Percentiles rank a stretch among this genome's conserved stretches.
phyloP scores from a whole-genome alignment of 1,284 basidiomycete species.

The Naganishia liquefaciens region DNA sequence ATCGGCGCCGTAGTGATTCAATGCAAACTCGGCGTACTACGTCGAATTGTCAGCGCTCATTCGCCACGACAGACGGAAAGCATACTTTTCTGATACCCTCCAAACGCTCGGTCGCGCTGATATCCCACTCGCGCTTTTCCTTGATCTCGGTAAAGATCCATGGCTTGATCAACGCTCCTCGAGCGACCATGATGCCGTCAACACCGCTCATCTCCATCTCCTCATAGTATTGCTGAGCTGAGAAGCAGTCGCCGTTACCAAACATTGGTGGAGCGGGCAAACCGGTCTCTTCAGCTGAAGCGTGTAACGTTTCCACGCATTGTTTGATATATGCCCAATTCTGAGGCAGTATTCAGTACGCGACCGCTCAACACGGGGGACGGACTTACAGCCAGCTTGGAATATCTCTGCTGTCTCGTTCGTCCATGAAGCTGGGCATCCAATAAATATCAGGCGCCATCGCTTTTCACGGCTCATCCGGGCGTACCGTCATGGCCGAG shows the following conservation, averaged over 20 bases:
- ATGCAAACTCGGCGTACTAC: conserved; percentile 77
- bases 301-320: conserved; percentile 83
- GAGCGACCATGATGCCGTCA: conserved; percentile 91
- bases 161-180: conserved; percentile 91
- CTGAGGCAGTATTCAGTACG: neutral
- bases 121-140: conserved; percentile 91
- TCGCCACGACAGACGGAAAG: neutral
- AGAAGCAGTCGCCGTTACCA: conserved; percentile 93
- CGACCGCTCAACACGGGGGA: neutral
- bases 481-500: conserved; percentile 73
- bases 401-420: conserved; percentile 85
- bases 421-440: conserved; percentile 78
- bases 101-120: conserved; percentile 83
- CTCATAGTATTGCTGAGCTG: conserved; percentile 75
- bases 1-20: conserved; percentile 78
- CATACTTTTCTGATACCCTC: conserved; percentile 76
- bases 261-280: conserved; percentile 85
- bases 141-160: conserved; percentile 97
- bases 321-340: conserved; percentile 89
- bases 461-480: no score
- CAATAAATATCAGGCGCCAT: neutral
- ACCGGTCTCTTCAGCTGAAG: conserved; percentile 70
- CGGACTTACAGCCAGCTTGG: conserved; percentile 63
- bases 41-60: neutral
- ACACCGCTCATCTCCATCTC: conserved; percentile 75